Evolutionary conservation across 208 protist species (phyloP), one percentile per base, ranked within the genome.

Genomic region (Vickermania spadyakhi): DNA sequence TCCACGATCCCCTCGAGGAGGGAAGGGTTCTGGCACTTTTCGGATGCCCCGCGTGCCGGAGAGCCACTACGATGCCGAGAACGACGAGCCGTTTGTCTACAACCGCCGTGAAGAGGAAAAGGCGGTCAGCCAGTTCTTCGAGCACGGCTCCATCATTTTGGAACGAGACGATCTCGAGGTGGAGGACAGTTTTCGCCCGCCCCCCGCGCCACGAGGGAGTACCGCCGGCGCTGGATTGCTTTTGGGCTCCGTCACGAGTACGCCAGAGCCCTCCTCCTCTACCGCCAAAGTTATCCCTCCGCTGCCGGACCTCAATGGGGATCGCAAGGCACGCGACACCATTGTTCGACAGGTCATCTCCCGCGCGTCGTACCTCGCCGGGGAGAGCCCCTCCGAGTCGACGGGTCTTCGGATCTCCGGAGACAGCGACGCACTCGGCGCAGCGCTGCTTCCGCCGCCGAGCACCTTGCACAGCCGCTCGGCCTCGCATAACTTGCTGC

Each of bases 1-100:
- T 4, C 58, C 66, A 14, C 56, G 28, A 3, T 72, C 71, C 18
- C 60, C 28, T 14, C 28, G 2, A 28, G 2, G 5, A 3, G n/a
- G n/a, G n/a, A 18, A 18, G 7, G 11, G 36, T 7, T 18, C 36
- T 18, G 36, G 11, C 18, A 18, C 36, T 45, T n/a, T 45, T 7
- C 36, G 36, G 7, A n/a, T 45, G 36, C 36, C 36, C 36, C 36
- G 36, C 18, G 11, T 18, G 11, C 18, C 36, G 11, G 36, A 18
- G 11, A 45, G 36, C 18, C 36, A 45, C 36, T 45, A n/a, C 36
- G n/a, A n/a, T n/a, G 36, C 36, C 11, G 36, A 45, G 18, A 18
- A 45, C 18, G 36, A 45, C 18, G 36, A 45, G 36, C 36, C 36
- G 7, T 45, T 45, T 45, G 36, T 45, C 11, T 45, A 45, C 36